Conservation (phyloP, 768 basidiomycete species). For the Mycena rosella region DNA sequence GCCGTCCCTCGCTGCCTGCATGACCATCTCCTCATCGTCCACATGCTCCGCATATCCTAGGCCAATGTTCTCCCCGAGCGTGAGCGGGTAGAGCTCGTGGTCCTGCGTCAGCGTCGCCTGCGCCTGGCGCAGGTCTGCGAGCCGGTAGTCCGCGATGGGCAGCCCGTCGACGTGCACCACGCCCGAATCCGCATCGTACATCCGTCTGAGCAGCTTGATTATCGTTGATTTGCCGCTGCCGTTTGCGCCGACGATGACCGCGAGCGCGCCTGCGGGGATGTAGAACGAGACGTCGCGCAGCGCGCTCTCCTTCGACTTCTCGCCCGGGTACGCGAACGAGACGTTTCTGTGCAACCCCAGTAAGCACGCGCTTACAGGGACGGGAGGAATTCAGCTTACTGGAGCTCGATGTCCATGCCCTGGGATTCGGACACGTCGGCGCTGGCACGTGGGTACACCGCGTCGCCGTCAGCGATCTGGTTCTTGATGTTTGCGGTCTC, state of each 20-base stretch:
- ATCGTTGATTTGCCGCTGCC: conserved; percentile 53
- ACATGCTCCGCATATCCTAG: conserved; percentile 44
- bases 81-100: conserved; percentile 50
- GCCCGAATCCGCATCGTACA: conserved; percentile 46
- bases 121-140: conserved; percentile 45
- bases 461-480: conserved; percentile 43
- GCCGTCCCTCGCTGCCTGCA: conserved; percentile 29
- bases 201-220: conserved; percentile 50
- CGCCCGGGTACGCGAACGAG: conserved; percentile 51
- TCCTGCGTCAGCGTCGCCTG: conserved; percentile 55
- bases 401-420: conserved; percentile 37
- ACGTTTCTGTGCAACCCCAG: conserved; percentile 46
- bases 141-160: conserved; percentile 45
- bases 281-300: conserved; percentile 46
- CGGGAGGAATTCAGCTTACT: neutral
- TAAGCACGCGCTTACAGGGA: neutral
- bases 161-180: conserved; percentile 51
- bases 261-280: conserved; percentile 46
- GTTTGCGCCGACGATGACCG: conserved; percentile 53
- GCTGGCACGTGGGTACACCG: conserved; percentile 40
- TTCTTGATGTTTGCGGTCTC: conserved; percentile 37
- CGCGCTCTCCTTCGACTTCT: conserved; percentile 33
- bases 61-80: conserved; percentile 55
- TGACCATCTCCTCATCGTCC: conserved; percentile 20
- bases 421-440: neutral